Conservation (phyloP, 208 protist species). For the Balamuthia mandrillaris region DNA sequence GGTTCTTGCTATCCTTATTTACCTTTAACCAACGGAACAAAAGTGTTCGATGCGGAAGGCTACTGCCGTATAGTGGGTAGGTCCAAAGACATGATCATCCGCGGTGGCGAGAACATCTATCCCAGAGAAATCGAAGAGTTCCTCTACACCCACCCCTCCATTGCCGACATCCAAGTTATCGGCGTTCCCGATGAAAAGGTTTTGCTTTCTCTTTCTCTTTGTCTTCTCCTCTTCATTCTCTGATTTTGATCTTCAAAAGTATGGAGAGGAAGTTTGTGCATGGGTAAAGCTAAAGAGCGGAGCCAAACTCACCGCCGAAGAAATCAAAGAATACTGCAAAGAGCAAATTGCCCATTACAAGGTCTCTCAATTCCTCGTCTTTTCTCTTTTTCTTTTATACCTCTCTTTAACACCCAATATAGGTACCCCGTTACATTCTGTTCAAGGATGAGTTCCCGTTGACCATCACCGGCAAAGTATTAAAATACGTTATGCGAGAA, state of each 20-base stretch:
- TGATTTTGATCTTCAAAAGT: not conserved
- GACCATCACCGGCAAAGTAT: constrained; percentile 59
- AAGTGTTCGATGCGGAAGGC: constrained; percentile 61
- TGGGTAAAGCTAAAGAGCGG: constrained; percentile 47
- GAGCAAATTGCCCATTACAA: constrained; percentile 62
- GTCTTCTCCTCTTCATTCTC: not conserved
- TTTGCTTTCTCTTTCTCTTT: not conserved
- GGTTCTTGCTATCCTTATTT: not conserved
- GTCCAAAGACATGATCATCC: constrained; percentile 72
- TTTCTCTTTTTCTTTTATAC: not conserved
- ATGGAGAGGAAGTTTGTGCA: constrained; percentile 59
- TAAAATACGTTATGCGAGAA: constrained; percentile 53
- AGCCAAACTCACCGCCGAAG: constrained; percentile 16
- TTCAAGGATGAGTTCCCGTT: constrained; percentile 57
- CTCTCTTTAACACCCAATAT: not conserved
- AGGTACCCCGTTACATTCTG: constrained; percentile 52
- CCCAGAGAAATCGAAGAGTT: constrained; percentile 70
- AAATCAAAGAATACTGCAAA: constrained; percentile 47
- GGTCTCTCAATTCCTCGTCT: not conserved
- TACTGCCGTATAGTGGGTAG: constrained; percentile 67
- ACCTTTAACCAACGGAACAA: not conserved
- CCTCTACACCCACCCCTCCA: constrained; percentile 47
- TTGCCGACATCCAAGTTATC: constrained; percentile 58
- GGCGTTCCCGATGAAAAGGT: constrained; percentile 41
- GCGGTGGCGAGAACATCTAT: constrained; percentile 75